A percentile compares a stretch with the other conserved stretches of the same genome.
These are phyloP conservation scores for Rhizodiscina lignyota DNA, from an alignment of 495 filamentous ascomycete species.

Conservation along the genomic window DNA sequence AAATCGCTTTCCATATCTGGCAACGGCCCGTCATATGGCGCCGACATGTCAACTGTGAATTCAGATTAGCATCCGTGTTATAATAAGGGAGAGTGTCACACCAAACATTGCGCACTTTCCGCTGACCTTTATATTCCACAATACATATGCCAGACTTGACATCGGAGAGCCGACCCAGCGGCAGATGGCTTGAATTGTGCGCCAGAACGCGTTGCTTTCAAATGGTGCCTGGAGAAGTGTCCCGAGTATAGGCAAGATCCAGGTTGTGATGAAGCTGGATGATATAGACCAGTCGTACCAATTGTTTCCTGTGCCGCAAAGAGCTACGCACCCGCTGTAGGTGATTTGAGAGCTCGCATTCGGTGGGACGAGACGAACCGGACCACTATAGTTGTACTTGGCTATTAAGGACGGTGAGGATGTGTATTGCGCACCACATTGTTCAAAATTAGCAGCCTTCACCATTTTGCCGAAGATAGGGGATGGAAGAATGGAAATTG, in stretches of 20 bases:
- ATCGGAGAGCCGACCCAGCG: constrained; percentile 27
- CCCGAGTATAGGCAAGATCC: constrained; percentile 28
- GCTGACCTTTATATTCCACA: constrained; percentile 31
- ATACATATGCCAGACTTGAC: constrained; percentile 21
- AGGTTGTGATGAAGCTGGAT: constrained; percentile 26
- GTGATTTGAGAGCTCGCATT: constrained; percentile 13
- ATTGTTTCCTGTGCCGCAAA: constrained; percentile 17
- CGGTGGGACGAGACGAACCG: constrained; percentile 5
- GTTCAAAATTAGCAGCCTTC: no score
- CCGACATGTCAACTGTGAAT: constrained; percentile 29
- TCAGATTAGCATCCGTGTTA: no score
- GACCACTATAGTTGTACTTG: constrained; percentile 13
- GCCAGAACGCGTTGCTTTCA: constrained; percentile 27
- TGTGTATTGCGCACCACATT: no score
- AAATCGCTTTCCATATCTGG: constrained; percentile 18
- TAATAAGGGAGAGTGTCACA: no score
- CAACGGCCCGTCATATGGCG: constrained; percentile 12
- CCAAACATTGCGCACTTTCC: constrained; percentile 30
- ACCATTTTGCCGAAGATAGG: no score
- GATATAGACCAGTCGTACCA: constrained; percentile 20
- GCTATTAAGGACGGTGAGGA: no score
- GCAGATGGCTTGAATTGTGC: constrained; percentile 19
- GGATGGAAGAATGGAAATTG: no score
- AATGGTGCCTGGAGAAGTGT: constrained; percentile 28
- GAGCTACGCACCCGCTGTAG: constrained; percentile 12